phyloP scores from a whole-genome alignment of 2,329 filamentous ascomycete species.

The Sphaerulina populicola region DNA sequence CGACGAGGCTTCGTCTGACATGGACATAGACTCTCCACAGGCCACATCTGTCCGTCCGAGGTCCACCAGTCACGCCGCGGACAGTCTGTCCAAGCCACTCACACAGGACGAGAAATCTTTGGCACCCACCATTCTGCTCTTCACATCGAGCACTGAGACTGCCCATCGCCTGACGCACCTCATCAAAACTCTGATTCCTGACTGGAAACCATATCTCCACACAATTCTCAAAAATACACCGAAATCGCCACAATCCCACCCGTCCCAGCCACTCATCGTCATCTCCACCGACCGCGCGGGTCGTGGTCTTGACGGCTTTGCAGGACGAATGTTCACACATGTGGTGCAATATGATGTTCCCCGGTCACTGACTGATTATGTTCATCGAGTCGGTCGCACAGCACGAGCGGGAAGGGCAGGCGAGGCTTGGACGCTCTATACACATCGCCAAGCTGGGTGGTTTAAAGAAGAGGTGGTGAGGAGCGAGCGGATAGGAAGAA shows the following conservation, averaged over 20 bases:
- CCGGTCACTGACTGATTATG: conserved; percentile 68
- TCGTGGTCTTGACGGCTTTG: conserved; percentile 63
- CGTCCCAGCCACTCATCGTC: conserved; percentile 55
- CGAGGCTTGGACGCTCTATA: conserved; percentile 77
- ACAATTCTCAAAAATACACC: conserved; percentile 41
- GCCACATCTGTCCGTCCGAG: conserved; percentile 7
- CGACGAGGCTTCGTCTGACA: conserved; percentile 11
- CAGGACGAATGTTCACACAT: conserved; percentile 57
- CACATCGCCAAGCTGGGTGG: conserved; percentile 76
- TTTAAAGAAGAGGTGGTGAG: conserved; percentile 78
- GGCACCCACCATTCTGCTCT: conserved; percentile 57
- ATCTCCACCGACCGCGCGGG: conserved; percentile 91
- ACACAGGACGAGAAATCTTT: not conserved
- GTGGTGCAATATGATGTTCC: conserved; percentile 94
- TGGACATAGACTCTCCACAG: not conserved
- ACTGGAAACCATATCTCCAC: conserved; percentile 23
- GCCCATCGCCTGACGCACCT: conserved; percentile 80
- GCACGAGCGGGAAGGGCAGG: conserved; percentile 70
- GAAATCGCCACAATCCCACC: conserved; percentile 54
- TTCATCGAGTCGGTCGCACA: conserved; percentile 86
- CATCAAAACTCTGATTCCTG: conserved; percentile 39
- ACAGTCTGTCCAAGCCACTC: not conserved
- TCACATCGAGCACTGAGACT: conserved; percentile 82
- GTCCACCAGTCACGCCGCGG: not conserved
- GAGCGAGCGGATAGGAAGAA: conserved; percentile 44